Evolutionary conservation across 176 grass and related monocot genomes (phyloP), one percentile per base, ranked within the genome.

Genomic region (Microstegium vimineum): DNA sequence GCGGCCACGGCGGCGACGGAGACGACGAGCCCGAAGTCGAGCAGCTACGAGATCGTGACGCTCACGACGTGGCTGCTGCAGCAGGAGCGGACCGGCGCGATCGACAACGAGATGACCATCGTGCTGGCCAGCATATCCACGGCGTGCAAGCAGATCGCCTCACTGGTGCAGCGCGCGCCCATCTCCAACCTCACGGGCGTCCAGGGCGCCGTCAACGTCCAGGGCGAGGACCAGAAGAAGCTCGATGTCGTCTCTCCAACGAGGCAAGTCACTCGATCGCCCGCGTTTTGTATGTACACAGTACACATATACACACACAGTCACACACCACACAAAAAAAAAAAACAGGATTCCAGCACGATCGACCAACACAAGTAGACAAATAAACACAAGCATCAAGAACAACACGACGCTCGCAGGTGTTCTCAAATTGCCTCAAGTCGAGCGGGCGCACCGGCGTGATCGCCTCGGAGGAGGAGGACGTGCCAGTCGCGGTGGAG

Each of bases 181-280:
- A 98, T 98, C 73, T 93, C 96, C 79, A 95, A 98, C 87, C 96
- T 95, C 87, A 98, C 96, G 31, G 96, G 96, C 22, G 76, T 95
- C 12, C 96, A 98, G 89, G 96, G 96, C 40, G 93, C 89, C 62
- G 87, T 90, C 86, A 98, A 98, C 82, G 87, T 98, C 49, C 96
- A 98, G 77, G 93, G 93, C 6, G 96, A 98, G 82, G 96, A 98
- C 76, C 96, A 98, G 83, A 98, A 98, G 90, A 98, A 98, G 62
- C 96, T 98, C 73, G 93, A 98, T 65, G 93, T 98, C 57, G 74
- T 98, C 82, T n/a, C n/a, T 98, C 96, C 63, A 98, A 98, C 78
- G 96, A 98, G 91, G 96, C 90, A 81, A 26, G 0, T 5, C 4
- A n/a, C 33, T n/a, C 34, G n/a, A n/a, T n/a, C n/a, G 34, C 10